Evolutionary conservation across 2,329 filamentous ascomycete species (phyloP), one percentile per base, ranked within the genome.

Genomic region (Pseudogymnoascus destructans): DNA sequence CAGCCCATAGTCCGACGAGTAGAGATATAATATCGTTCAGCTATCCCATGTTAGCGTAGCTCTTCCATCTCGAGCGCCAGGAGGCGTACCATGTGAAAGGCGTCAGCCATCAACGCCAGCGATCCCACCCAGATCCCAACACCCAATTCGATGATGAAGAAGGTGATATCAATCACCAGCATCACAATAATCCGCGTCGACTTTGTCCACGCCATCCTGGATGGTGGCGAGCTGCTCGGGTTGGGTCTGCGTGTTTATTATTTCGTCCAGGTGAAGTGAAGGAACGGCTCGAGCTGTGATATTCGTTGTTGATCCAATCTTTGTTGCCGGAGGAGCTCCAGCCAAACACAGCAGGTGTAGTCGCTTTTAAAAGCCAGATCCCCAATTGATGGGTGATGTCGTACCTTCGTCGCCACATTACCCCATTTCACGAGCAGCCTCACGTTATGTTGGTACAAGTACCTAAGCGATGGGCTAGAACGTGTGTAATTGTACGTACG

Each of bases 21-120:
- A 98, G 77, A 1, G 93, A 97, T 61, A 98, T 85, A 66, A 98
- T 93, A 80, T 98, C 93, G 76, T 98, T 98, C 61, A 98, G 78
- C 87, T 90, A 64, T 27, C 35, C 25, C 33, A 15, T 23, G 60
- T 70, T 56, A 66, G 64, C 55, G 15, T 35, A 42, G 42, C 13
- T 38, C 33, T 27, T 25, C 15, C 19, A 40, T 35, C 21, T 30
- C 27, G 54, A 36, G 57, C 36, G 40, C 5, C 19, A 23, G 13
- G 40, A 27, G 55, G 71, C 79, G 66, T 69, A 89, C 87, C 93
- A 98, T 98, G 74, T 98, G 93, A 72, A 98, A 98, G 61, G 93
- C 90, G 75, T 98, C 93, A 58, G 93, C 93, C 69, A 95, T 90
- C 60, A 98, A 80, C 35, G 93, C 93, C 65, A 98, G 80, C 15